Evolutionary conservation across 192 early-diverging fungal genomes (phyloP).

Genomic region (Backusella parvicylindrica): DNA sequence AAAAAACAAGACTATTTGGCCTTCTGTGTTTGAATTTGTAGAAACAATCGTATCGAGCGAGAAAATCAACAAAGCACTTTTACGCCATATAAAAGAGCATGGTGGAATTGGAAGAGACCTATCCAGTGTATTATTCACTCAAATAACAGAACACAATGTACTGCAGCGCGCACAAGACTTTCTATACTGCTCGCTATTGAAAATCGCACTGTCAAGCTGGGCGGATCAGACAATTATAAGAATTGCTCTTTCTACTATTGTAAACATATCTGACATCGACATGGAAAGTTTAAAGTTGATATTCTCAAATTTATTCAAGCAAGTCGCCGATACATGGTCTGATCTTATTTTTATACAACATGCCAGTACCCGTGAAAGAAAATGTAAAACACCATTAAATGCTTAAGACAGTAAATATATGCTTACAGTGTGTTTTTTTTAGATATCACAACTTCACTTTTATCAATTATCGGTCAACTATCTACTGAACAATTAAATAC

Average conservation of each 20-base stretch:
- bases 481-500: not conserved
- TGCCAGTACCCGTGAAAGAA: not conserved
- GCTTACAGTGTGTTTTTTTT: not conserved
- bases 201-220: not conserved
- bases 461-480: not conserved
- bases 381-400: slow-evolving; percentile 14
- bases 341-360: slow-evolving; percentile 14
- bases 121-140: not conserved
- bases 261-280: not conserved
- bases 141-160: not conserved
- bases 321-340: not conserved
- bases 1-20: not conserved
- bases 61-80: not conserved
- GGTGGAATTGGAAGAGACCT: not conserved
- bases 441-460: slow-evolving; percentile 10
- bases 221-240: not conserved
- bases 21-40: not conserved
- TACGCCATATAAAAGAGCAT: not conserved
- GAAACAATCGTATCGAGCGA: not conserved
- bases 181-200: not conserved
- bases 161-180: not conserved
- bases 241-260: not conserved
- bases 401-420: no score
- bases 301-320: not conserved
- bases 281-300: not conserved